Evolutionary conservation across 2,329 filamentous ascomycete species (phyloP).

Genomic region (Colletotrichum tropicicola): DNA sequence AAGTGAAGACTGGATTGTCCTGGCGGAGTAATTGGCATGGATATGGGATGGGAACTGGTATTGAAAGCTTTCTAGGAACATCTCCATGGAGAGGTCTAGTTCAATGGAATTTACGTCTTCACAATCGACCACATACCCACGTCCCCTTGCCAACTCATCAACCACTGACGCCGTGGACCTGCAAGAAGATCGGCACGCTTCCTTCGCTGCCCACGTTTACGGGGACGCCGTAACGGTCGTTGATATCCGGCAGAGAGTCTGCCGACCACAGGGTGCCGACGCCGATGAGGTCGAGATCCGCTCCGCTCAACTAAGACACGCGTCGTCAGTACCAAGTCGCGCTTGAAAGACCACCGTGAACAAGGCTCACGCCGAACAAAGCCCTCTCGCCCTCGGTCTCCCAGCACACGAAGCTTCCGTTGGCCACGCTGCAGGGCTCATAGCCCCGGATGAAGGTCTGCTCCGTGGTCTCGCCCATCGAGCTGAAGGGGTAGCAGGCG

Average conservation of each 20-base stretch:
- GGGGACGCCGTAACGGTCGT: neutral
- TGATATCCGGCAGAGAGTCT: neutral
- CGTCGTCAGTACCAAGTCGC: neutral
- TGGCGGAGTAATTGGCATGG: neutral
- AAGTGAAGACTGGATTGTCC: slow-evolving; percentile 15
- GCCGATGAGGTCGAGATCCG: neutral
- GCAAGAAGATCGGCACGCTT: neutral
- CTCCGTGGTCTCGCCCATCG: neutral
- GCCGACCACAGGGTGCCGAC: neutral
- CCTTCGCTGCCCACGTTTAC: neutral
- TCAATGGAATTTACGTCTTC: no score
- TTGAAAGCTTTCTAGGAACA: no score
- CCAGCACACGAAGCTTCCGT: neutral
- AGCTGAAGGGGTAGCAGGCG: neutral
- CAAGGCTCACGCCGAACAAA: neutral
- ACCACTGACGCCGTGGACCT: neutral
- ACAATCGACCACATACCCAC: no score
- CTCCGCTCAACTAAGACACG: neutral
- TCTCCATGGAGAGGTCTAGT: no score
- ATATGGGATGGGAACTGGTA: no score
- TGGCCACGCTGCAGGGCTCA: neutral
- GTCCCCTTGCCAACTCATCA: no score
- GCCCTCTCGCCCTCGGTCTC: neutral
- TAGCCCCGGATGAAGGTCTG: neutral
- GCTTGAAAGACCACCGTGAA: rapidly evolving